Evolutionary conservation across 305 asterid species (phyloP).

Genomic region (Rubia tinctorum): DNA sequence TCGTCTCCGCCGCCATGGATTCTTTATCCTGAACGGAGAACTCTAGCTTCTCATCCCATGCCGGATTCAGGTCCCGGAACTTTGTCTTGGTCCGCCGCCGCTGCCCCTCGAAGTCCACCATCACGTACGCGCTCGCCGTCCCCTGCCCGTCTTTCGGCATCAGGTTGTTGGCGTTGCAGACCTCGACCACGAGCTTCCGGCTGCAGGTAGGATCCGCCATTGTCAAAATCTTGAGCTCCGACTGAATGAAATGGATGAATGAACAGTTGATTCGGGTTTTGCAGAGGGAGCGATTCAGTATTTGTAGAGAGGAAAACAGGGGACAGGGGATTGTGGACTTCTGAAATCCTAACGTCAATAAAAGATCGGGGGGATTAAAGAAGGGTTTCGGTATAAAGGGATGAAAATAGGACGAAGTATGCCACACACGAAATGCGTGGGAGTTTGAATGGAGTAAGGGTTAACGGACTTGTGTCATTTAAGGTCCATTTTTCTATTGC

Average conservation of each 20-base stretch:
- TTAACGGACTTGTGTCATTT: neutral
- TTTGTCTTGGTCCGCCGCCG: constrained; percentile 81
- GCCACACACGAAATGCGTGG: neutral
- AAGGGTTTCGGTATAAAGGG: neutral
- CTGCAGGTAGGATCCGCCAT: constrained; percentile 39
- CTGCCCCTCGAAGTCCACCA: constrained; percentile 83
- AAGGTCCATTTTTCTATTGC: neutral
- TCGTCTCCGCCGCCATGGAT: constrained; percentile 47
- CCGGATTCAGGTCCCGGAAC: constrained; percentile 77
- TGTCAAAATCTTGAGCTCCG: neutral
- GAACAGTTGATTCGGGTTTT: neutral
- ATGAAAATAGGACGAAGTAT: neutral
- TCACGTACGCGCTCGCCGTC: constrained; percentile 82
- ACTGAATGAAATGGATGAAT: neutral
- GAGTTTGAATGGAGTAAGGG: neutral
- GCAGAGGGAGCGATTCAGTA: neutral
- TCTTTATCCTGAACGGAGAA: constrained; percentile 58
- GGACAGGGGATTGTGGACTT: neutral
- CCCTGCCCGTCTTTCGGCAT: constrained; percentile 98
- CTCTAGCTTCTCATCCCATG: constrained; percentile 83
- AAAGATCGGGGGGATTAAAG: neutral
- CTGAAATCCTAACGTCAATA: neutral
- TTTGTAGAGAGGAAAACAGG: neutral
- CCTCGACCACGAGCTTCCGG: constrained; percentile 54
- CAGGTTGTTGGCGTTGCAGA: constrained; percentile 70